Evolutionary conservation across 1,284 basidiomycete genomes (phyloP).

Genomic region (Ganoderma resinaceum): DNA sequence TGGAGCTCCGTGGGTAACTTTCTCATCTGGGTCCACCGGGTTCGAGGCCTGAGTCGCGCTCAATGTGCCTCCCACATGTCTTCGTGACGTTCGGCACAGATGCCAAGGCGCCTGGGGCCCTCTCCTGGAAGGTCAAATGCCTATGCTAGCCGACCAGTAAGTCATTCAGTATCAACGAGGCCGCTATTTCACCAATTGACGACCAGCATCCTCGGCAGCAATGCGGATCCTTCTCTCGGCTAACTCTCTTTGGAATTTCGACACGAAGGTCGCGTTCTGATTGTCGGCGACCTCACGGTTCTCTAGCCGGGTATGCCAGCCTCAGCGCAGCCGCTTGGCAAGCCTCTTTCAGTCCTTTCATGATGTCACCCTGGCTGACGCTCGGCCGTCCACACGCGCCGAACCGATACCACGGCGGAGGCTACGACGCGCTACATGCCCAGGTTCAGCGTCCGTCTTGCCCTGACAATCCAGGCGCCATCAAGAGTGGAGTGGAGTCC

Average conservation of each 20-base stretch:
- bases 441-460: neutral
- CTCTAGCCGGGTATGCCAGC: constrained; percentile 10
- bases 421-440: neutral
- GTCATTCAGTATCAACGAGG: neutral
- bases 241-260: constrained; percentile 24
- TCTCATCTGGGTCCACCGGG: constrained; percentile 4
- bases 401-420: neutral
- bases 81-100: neutral
- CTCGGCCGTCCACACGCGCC: neutral
- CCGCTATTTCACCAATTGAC: neutral
- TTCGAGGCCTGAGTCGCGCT: neutral
- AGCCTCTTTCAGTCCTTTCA: neutral
- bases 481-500: neutral
- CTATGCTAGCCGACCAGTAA: neutral
- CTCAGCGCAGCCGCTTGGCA: neutral
- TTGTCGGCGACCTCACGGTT: constrained; percentile 9
- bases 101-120: neutral
- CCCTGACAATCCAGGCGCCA: neutral
- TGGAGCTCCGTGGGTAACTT: constrained; percentile 15
- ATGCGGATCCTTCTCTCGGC: constrained; percentile 23
- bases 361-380: neutral
- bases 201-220: constrained; percentile 20
- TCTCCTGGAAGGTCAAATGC: neutral
- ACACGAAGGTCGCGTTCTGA: constrained; percentile 21
- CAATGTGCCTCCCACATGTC: neutral